Conservation (phyloP, 2,329 filamentous ascomycete species). For the Curvularia verruculosa region DNA sequence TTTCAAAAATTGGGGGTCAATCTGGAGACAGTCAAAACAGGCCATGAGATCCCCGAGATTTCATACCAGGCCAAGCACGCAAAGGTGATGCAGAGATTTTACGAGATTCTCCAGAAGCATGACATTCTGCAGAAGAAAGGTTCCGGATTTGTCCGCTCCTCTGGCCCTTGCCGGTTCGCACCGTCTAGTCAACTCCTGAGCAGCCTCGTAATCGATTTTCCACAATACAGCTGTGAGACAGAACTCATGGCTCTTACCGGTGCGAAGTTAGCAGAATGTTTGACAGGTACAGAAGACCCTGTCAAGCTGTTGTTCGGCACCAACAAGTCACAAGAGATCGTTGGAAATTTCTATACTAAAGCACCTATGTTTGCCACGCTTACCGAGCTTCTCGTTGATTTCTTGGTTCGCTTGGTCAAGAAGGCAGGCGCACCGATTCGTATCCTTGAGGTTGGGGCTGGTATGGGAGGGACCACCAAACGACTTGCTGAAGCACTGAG, state of each 20-base stretch:
- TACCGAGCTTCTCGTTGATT: slow-evolving; percentile 21
- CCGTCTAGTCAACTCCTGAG: slow-evolving; percentile 4
- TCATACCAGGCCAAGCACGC: slow-evolving; percentile 14
- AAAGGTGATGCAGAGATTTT: slow-evolving; percentile 12
- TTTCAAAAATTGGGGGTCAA: slow-evolving; percentile 17
- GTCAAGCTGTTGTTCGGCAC: slow-evolving; percentile 24
- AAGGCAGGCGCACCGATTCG: slow-evolving; percentile 18
- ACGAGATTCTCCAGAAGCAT: slow-evolving; percentile 17
- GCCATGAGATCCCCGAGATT: slow-evolving; percentile 10
- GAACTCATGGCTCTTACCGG: slow-evolving; percentile 19
- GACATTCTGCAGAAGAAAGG: slow-evolving; percentile 10
- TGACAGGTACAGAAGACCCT: slow-evolving; percentile 18
- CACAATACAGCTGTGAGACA: slow-evolving; percentile 18
- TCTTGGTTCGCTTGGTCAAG: slow-evolving; percentile 10
- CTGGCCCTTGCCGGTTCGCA: neutral
- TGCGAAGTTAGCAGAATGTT: slow-evolving; percentile 19
- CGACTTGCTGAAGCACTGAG: slow-evolving; percentile 16
- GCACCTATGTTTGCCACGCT: slow-evolving; percentile 26
- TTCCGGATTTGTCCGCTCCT: slow-evolving; percentile 1
- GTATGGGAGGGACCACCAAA: slow-evolving; percentile 49
- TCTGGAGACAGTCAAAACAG: slow-evolving; percentile 4
- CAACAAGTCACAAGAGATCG: slow-evolving; percentile 11
- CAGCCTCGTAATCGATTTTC: slow-evolving; percentile 11
- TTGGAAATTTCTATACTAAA: slow-evolving; percentile 24
- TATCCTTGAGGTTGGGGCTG: slow-evolving; percentile 50